These are phyloP conservation scores for Cercospora sp. DNA, from an alignment of 2,329 filamentous ascomycete genomes.

Conservation along the genomic window DNA sequence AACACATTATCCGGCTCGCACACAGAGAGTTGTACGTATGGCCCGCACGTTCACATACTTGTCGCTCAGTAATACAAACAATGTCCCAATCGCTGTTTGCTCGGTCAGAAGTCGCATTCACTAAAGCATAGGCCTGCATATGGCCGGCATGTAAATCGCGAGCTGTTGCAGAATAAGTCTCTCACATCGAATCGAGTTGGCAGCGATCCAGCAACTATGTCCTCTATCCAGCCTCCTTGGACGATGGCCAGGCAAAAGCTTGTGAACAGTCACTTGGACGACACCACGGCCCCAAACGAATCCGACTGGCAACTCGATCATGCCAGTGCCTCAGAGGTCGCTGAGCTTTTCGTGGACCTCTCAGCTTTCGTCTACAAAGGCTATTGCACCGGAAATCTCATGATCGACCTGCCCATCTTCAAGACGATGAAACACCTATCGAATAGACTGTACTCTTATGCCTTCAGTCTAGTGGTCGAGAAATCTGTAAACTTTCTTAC, in stretches of 20 bases:
- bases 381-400: constrained; percentile 15
- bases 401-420: constrained; percentile 11
- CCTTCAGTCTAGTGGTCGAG: constrained; percentile 13
- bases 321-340: constrained; percentile 11
- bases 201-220: neutral
- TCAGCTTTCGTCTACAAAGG: constrained; percentile 20
- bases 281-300: constrained; percentile 6
- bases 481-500: neutral
- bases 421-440: constrained; percentile 11
- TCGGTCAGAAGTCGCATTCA: neutral
- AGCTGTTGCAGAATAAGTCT: neutral
- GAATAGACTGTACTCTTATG: constrained; percentile 14
- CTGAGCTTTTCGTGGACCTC: constrained; percentile 15
- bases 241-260: neutral
- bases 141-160: neutral
- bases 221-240: neutral
- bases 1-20: neutral
- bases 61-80: neutral
- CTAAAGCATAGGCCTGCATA: neutral
- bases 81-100: neutral
- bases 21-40: neutral
- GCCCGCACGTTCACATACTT: neutral
- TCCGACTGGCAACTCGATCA: neutral
- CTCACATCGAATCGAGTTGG: neutral
- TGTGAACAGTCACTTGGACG: neutral